A percentile compares a stretch with the other conserved stretches of the same genome.
These are phyloP conservation scores for Quercus aquifolioides DNA, from an alignment of 306 rosid species.

Conservation along the genomic window DNA sequence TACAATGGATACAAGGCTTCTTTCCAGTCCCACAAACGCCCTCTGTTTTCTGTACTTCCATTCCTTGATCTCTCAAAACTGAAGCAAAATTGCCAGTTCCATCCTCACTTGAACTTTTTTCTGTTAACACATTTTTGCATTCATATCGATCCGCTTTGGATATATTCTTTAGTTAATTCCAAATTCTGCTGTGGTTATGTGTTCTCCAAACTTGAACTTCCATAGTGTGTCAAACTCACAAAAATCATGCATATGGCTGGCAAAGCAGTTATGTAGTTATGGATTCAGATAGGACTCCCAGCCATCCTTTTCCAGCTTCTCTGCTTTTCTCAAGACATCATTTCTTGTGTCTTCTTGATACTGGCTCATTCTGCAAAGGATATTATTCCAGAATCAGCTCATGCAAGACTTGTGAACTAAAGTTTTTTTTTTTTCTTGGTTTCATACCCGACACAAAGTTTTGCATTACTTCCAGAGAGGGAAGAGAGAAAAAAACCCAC, in stretches of 20 bases:
- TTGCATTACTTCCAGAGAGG: neutral
- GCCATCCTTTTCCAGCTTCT: conserved; percentile 58
- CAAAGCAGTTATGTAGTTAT: conserved; percentile 13
- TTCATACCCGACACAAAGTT: neutral
- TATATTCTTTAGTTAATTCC: neutral
- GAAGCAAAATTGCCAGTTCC: neutral
- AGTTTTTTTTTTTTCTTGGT: neutral
- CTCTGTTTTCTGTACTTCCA: neutral
- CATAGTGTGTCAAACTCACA: neutral
- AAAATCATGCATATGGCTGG: conserved; percentile 1
- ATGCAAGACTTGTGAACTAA: neutral
- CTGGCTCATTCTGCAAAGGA: conserved; percentile 62
- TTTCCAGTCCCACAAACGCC: neutral
- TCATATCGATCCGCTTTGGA: neutral
- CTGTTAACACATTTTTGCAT: neutral
- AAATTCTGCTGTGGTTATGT: neutral
- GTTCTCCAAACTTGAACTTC: neutral
- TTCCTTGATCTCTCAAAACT: neutral
- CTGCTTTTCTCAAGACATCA: conserved; percentile 63
- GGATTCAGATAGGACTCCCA: conserved; percentile 54
- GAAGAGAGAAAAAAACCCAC: conserved; percentile 22
- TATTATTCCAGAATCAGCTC: conserved; percentile 3
- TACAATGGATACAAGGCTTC: neutral
- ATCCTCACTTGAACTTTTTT: neutral
- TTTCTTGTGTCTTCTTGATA: conserved; percentile 67